These are phyloP conservation scores for Pythium dissimile DNA, from an alignment of 352 stramenopile genomes.

Conservation along the genomic window DNA sequence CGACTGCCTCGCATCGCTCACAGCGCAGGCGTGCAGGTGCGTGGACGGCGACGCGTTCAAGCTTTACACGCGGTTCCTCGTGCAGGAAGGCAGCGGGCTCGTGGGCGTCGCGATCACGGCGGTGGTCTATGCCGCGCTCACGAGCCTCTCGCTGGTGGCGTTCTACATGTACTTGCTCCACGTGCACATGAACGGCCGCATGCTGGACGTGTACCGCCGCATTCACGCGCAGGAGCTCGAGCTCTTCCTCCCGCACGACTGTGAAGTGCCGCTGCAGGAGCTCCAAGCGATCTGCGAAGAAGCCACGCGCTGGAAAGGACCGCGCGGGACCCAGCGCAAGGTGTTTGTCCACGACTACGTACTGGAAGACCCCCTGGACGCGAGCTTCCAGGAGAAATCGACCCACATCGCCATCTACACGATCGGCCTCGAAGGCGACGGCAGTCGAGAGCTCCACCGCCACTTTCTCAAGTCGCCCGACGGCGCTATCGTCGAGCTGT, in stretches of 20 bases:
- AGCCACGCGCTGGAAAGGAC: conserved; percentile 60
- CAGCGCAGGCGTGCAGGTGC: conserved; percentile 45
- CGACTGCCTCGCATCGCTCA: conserved; percentile 38
- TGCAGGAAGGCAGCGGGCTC: conserved; percentile 69
- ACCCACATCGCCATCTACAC: conserved; percentile 85
- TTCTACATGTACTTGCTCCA: conserved; percentile 83
- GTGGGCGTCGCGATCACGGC: conserved; percentile 74
- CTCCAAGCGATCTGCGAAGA: conserved; percentile 59
- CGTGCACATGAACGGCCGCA: conserved; percentile 88
- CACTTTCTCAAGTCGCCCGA: conserved; percentile 86
- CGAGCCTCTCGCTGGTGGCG: conserved; percentile 42
- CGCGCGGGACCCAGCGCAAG: conserved; percentile 54
- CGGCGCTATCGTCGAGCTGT: conserved; percentile 86
- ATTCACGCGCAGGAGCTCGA: conserved; percentile 62
- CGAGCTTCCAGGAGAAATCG: conserved; percentile 57
- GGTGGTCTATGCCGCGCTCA: conserved; percentile 70
- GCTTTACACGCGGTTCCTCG: conserved; percentile 76
- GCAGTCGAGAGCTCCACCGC: conserved; percentile 60
- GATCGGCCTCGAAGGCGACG: conserved; percentile 39
- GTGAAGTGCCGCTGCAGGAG: conserved; percentile 76
- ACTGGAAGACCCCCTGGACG: conserved; percentile 65
- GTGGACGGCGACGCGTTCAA: conserved; percentile 89
- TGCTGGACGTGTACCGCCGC: conserved; percentile 85
- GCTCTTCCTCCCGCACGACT: conserved; percentile 89
- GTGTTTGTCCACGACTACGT: conserved; percentile 84